A percentile compares a stretch with the other conserved stretches of the same genome.
Conservation (phyloP, 2,329 filamentous ascomycete genomes). For the Periconia sp. region DNA sequence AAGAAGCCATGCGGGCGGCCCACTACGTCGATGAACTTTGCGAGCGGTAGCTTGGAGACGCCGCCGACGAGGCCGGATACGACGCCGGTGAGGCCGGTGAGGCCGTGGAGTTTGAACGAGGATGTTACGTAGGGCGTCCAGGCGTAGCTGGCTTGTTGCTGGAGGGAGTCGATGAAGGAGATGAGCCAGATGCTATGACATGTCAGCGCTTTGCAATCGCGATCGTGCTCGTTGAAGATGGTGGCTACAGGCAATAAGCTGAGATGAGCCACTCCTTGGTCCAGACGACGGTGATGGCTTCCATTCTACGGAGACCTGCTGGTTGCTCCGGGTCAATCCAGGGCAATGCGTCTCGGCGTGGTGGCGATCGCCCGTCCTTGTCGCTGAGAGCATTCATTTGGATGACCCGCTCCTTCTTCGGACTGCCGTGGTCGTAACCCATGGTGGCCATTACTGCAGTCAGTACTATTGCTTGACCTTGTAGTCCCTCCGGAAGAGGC, state of each 20-base stretch:
- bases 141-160: slow-evolving; percentile 46
- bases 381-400: too few species aligned
- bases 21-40: slow-evolving; percentile 47
- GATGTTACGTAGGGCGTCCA: slow-evolving; percentile 46
- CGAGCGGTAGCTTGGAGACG: slow-evolving; percentile 41
- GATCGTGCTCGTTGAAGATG: too few species aligned
- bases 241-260: background rate
- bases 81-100: slow-evolving; percentile 39
- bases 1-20: slow-evolving; percentile 44
- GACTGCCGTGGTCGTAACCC: too few species aligned
- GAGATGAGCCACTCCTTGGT: background rate
- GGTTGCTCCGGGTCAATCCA: too few species aligned
- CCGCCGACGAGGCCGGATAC: slow-evolving; percentile 50
- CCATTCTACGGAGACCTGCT: too few species aligned
- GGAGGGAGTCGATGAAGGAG: background rate
- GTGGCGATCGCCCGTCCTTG: too few species aligned
- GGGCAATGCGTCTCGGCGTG: too few species aligned
- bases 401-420: too few species aligned
- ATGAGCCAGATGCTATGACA: background rate
- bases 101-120: slow-evolving; percentile 34
- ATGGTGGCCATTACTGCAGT: too few species aligned
- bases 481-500: too few species aligned
- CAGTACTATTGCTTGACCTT: too few species aligned
- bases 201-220: too few species aligned
- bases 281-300: background rate